Evolutionary conservation across 495 filamentous ascomycete genomes (phyloP).

Genomic region (Penicillium angulare): DNA sequence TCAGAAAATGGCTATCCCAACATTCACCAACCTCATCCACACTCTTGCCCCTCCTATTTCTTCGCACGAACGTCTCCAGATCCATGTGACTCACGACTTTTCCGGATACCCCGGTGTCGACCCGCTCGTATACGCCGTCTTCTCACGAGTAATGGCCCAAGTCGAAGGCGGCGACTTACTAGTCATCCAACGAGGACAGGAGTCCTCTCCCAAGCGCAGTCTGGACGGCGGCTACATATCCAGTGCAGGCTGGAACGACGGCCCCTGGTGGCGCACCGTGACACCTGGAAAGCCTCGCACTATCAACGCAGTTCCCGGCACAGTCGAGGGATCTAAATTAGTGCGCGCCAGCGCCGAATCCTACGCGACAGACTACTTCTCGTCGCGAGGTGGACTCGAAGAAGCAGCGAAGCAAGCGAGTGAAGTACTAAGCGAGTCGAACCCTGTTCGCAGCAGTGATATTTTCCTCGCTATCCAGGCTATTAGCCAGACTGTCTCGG

Average conservation of each 20-base stretch:
- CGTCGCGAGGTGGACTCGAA: constrained; percentile 72
- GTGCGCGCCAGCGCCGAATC: constrained; percentile 82
- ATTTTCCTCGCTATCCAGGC: constrained; percentile 95
- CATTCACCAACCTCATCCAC: constrained; percentile 91
- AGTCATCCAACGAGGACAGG: constrained; percentile 89
- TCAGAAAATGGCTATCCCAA: constrained; percentile 83
- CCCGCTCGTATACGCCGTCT: constrained; percentile 87
- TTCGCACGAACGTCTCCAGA: constrained; percentile 94
- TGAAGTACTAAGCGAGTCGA: constrained; percentile 71
- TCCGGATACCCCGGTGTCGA: constrained; percentile 92
- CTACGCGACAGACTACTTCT: constrained; percentile 81
- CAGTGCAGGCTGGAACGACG: constrained; percentile 75
- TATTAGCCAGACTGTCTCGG: constrained; percentile 58
- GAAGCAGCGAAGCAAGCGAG: constrained; percentile 74
- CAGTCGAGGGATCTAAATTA: constrained; percentile 85
- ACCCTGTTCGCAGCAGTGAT: constrained; percentile 87
- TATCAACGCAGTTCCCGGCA: constrained; percentile 75
- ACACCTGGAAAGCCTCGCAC: constrained; percentile 62
- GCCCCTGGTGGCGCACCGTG: constrained; percentile 89
- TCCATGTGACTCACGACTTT: constrained; percentile 96
- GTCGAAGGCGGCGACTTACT: constrained; percentile 97
- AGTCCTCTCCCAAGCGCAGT: constrained; percentile 68
- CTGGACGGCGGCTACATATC: constrained; percentile 53
- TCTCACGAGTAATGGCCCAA: constrained; percentile 96
- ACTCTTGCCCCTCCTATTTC: constrained; percentile 95